These are phyloP conservation scores for Podospora conica DNA, from an alignment of 495 filamentous ascomycete genomes.

Conservation along the genomic window DNA sequence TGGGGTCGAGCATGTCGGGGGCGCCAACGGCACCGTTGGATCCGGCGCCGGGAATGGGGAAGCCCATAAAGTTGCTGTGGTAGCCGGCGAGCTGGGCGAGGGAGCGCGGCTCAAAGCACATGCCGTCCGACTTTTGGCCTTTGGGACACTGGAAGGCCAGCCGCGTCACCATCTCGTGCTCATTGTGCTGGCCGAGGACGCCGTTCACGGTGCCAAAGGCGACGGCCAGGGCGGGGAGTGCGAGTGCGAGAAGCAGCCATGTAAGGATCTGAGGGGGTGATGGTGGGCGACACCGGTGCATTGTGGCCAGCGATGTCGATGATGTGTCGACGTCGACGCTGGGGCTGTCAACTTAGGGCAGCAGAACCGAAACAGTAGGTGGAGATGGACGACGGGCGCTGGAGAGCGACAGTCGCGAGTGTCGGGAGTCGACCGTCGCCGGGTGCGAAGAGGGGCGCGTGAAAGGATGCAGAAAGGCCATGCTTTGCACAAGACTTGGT, in stretches of 20 bases:
- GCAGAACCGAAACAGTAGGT: not conserved
- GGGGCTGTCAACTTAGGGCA: not conserved
- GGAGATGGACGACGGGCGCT: too few relatives aligned
- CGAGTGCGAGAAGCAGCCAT: not conserved
- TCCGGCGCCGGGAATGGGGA: slow-evolving; percentile 19
- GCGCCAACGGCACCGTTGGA: slow-evolving; percentile 27
- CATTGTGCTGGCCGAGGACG: slow-evolving; percentile 24
- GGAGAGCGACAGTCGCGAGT: too few relatives aligned
- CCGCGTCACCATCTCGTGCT: slow-evolving; percentile 30
- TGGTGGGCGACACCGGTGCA: not conserved
- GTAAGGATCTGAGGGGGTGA: not conserved
- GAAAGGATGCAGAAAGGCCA: not conserved
- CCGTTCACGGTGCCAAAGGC: slow-evolving; percentile 27
- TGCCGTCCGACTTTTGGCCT: slow-evolving; percentile 21
- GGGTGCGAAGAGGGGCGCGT: not conserved
- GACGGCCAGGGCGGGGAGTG: not conserved
- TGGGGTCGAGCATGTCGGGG: slow-evolving; percentile 24
- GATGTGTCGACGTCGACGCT: not conserved
- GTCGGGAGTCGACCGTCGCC: too few relatives aligned
- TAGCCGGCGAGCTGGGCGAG: slow-evolving; percentile 27
- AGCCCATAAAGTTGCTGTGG: slow-evolving; percentile 17
- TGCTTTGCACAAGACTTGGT: not conserved
- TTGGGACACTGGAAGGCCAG: slow-evolving; percentile 23
- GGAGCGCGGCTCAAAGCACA: slow-evolving; percentile 25
- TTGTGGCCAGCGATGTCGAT: not conserved